Evolutionary conservation across 805 yeast species (phyloP), one percentile per base, ranked within the genome.

Genomic region (Suhomyces vadensis): DNA sequence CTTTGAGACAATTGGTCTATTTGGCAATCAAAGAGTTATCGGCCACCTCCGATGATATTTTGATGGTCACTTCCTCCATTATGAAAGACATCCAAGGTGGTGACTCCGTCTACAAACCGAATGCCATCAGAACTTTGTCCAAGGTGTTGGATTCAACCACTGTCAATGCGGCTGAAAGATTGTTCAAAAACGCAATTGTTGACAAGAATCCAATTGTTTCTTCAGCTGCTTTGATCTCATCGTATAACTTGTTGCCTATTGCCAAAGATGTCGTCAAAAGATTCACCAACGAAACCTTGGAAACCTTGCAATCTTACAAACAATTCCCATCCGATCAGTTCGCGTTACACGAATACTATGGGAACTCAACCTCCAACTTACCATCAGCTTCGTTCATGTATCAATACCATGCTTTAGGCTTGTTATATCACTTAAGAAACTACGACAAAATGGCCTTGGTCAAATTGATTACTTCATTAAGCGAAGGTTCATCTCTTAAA

Each of bases 11-110:
- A 70, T 79, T 87, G 72, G 96, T 92, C 13, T 94, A 92, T 61
- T 74, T 94, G 63, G 92, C 97, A 11, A 90, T 92, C 66, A 94
- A 94, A 71, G 97, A 92, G 65, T 78, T 94, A 50, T 80, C 92
- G 39, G 69, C 83, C 14, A 79, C 85, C 50, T 88, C 97, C 16
- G 87, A 88, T 54, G 97, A 94, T 66, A 89, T 90, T 45, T 78
- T 94, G 65, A 94, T 94, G 98, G 97, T 92, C 21, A 94, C 99
- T 21, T 88, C 97, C 2, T 90, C 96, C 21, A 91, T 94, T 61
- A 94, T 94, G 97, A 91, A 91, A 69, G 99, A 94, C 69, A 88
- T 94, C 43, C 97, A 95, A 69, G 84, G 83, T 53, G 92, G 92
- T 45, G 95, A 88, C 47, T 73, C 81, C 51, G 73, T 89, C 49